These are phyloP conservation scores for Albatrellus ellisii DNA, from an alignment of 768 basidiomycete species.

Conservation along the genomic window DNA sequence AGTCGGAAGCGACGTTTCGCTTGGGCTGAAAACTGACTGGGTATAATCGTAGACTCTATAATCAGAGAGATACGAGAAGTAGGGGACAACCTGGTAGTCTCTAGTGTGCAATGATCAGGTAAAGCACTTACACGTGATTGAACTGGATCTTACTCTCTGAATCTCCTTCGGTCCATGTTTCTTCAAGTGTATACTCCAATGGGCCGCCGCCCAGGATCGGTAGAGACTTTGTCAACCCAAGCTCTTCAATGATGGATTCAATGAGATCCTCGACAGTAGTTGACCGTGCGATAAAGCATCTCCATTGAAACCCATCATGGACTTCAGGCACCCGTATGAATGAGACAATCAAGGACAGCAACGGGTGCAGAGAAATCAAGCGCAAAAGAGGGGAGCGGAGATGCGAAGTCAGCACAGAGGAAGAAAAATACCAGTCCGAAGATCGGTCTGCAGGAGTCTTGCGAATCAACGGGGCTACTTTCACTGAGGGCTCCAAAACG, in stretches of 20 bases:
- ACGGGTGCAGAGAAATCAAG: slow-evolving; percentile 56
- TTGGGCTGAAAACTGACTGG: slow-evolving; percentile 29
- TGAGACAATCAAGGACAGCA: slow-evolving; percentile 35
- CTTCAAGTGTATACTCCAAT: slow-evolving; percentile 65
- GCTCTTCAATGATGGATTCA: slow-evolving; percentile 38
- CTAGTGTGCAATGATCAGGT: slow-evolving; percentile 17
- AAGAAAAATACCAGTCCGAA: slow-evolving; percentile 45
- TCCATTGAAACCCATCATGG: slow-evolving; percentile 58
- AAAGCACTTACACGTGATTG: neutral
- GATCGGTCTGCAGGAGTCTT: slow-evolving; percentile 22
- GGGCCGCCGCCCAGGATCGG: slow-evolving; percentile 55
- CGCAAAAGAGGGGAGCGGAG: slow-evolving; percentile 54
- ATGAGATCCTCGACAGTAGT: slow-evolving; percentile 45
- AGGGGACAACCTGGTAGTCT: slow-evolving; percentile 30
- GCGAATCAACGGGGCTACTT: slow-evolving; percentile 41
- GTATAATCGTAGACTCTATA: slow-evolving; percentile 24
- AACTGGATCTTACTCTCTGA: slow-evolving; percentile 34
- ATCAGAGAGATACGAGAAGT: slow-evolving; percentile 31
- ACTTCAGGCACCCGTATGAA: slow-evolving; percentile 69
- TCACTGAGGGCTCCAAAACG: slow-evolving; percentile 29
- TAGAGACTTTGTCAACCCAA: slow-evolving; percentile 54
- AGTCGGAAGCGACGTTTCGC: slow-evolving; percentile 40
- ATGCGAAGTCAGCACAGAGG: slow-evolving; percentile 56
- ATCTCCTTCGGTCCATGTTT: slow-evolving; percentile 42
- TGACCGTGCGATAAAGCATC: slow-evolving; percentile 45